Evolutionary conservation across 306 rosid genomes (phyloP).

Genomic region (Cucumis melo): DNA sequence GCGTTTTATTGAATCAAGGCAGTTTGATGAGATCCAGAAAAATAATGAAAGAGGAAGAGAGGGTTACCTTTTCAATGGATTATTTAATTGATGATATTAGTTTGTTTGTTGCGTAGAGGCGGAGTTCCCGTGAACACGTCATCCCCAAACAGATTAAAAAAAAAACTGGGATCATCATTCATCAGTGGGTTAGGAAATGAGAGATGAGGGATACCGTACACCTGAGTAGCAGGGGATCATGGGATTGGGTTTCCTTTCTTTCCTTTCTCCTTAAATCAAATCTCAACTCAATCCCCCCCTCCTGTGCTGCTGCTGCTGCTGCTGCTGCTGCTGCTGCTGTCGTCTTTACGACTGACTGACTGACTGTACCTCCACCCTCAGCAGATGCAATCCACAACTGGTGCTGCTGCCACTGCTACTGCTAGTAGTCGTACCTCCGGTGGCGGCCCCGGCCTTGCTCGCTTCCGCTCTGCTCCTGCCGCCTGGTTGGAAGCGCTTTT

Average conservation of each 20-base stretch:
- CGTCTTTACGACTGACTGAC: no score
- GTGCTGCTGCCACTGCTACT: slow-evolving; percentile 10
- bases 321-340: no score
- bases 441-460: slow-evolving; percentile 22
- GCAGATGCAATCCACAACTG: slow-evolving; percentile 56
- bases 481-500: slow-evolving; percentile 64
- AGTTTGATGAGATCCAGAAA: neutral
- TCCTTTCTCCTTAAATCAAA: neutral
- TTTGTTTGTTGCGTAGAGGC: no score
- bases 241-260: neutral
- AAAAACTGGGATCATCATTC: neutral
- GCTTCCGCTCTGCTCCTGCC: slow-evolving; percentile 75
- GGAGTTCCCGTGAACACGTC: neutral
- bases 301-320: no score
- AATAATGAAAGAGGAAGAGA: neutral
- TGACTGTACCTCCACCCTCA: neutral
- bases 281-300: no score
- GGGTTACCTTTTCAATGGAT: no score
- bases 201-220: neutral
- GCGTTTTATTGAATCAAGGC: neutral
- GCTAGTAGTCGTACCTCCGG: slow-evolving; percentile 14
- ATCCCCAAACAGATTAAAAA: neutral
- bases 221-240: neutral
- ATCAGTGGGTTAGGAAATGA: no score
- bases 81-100: no score